Percentiles rank a stretch among this genome's conserved stretches.
phyloP scores from a whole-genome alignment of 73 alveolate species.

The Durusdinium trenchii region DNA sequence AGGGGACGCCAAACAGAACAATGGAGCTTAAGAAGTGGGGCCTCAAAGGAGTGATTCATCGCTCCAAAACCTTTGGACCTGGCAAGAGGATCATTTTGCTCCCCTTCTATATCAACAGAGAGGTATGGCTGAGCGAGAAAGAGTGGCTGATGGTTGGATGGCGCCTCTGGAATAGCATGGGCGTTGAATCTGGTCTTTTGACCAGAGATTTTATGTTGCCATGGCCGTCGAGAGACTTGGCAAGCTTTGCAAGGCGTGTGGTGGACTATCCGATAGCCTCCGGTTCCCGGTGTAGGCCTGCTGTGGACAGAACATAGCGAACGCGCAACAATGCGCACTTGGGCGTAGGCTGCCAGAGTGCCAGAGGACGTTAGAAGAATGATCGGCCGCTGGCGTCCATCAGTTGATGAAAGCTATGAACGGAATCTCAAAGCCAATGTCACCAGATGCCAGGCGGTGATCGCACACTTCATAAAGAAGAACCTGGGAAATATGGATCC shows the following conservation, averaged over 20 bases:
- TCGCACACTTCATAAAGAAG: neutral
- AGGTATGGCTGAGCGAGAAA: neutral
- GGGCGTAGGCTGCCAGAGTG: neutral
- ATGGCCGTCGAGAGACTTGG: neutral
- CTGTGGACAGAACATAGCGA: slow-evolving; percentile 53
- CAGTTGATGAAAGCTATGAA: neutral
- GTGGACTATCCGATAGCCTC: neutral
- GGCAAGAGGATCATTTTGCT: neutral
- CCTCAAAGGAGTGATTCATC: neutral
- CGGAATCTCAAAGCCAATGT: neutral
- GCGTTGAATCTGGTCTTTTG: neutral
- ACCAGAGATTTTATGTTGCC: neutral
- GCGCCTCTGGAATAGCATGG: neutral
- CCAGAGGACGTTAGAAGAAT: neutral
- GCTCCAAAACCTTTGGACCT: neutral
- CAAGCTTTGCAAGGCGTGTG: neutral
- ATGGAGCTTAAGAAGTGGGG: neutral
- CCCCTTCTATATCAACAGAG: no score
- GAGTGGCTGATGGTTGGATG: slow-evolving; percentile 35
- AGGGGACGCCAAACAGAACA: neutral
- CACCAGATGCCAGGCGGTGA: neutral
- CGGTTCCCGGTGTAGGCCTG: neutral
- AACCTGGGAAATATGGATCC: neutral
- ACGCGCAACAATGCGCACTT: slow-evolving; percentile 8
- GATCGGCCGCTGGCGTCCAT: slow-evolving; percentile 21